Conservation (phyloP, 2,329 filamentous ascomycete genomes). For the Colletotrichum coccodes region DNA sequence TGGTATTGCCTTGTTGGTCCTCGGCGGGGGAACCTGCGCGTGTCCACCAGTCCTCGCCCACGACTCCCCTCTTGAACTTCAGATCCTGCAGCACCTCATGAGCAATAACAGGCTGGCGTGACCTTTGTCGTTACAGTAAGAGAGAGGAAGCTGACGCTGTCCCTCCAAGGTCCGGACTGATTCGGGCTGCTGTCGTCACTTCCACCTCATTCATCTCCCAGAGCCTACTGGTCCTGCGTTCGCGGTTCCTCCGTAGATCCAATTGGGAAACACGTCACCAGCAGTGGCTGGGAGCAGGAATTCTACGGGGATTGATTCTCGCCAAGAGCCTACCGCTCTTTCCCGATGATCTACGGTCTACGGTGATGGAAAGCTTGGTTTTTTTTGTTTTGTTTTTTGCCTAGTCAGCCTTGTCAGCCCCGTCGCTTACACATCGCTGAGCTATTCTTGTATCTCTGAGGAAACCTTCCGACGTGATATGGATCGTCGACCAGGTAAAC, state of each 20-base stretch:
- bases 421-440: not conserved
- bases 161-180: too few relatives aligned
- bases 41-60: not conserved
- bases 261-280: not conserved
- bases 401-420: not conserved
- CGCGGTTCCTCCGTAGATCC: not conserved
- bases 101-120: too few relatives aligned
- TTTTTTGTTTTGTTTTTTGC: not conserved
- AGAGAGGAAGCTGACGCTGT: too few relatives aligned
- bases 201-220: not conserved
- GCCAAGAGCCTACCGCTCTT: conserved; percentile 1
- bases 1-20: not conserved
- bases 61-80: not conserved
- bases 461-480: not conserved
- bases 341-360: not conserved
- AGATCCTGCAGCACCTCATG: not conserved
- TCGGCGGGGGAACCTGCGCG: too few relatives aligned
- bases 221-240: not conserved
- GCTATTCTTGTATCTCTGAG: not conserved
- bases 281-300: not conserved
- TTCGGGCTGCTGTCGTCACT: too few relatives aligned
- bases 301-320: not conserved
- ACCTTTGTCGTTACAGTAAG: too few relatives aligned
- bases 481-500: not conserved
- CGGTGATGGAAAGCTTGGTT: not conserved